Evolutionary conservation across 2,329 filamentous ascomycete species (phyloP).

Genomic region (Stagonosporopsis cucurbitacearum): DNA sequence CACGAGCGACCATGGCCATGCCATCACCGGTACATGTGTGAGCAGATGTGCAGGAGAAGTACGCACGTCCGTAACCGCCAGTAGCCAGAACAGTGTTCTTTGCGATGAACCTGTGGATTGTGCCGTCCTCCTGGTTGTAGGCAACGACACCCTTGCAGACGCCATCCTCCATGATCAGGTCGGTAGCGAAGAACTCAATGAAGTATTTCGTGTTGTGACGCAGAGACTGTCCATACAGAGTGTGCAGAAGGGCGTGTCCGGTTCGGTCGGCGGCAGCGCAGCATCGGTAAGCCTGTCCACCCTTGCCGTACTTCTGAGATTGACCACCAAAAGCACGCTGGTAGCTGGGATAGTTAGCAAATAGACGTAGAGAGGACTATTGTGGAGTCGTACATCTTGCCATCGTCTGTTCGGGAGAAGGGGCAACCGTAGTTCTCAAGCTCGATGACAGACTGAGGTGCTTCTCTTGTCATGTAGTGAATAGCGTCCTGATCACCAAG

Average conservation of each 20-base stretch:
- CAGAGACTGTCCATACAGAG: slow-evolving; percentile 95
- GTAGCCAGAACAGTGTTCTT: slow-evolving; percentile 97
- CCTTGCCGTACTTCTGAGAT: slow-evolving; percentile 93
- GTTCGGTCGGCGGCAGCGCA: slow-evolving; percentile 96
- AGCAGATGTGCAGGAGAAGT: slow-evolving; percentile 97
- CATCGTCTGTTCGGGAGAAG: slow-evolving; percentile 94
- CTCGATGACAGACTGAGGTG: slow-evolving; percentile 88
- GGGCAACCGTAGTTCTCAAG: slow-evolving; percentile 97
- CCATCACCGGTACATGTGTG: slow-evolving; percentile 99
- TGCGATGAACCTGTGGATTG: slow-evolving; percentile 93
- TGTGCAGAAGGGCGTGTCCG: slow-evolving; percentile 96
- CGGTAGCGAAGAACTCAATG: slow-evolving; percentile 97
- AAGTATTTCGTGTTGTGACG: slow-evolving; percentile 99
- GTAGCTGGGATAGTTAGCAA: slow-evolving; percentile 64
- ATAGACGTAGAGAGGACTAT: neutral
- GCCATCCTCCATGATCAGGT: slow-evolving; percentile 96
- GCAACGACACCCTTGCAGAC: slow-evolving; percentile 96
- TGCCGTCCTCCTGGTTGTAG: slow-evolving; percentile 99
- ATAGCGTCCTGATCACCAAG: slow-evolving; percentile 97
- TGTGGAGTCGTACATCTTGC: slow-evolving; percentile 72
- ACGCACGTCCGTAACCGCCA: slow-evolving; percentile 95
- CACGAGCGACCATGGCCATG: slow-evolving; percentile 99
- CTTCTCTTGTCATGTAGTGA: slow-evolving; percentile 98
- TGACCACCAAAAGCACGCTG: slow-evolving; percentile 98
- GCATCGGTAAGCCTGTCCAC: slow-evolving; percentile 96